Evolutionary conservation across 2,329 filamentous ascomycete genomes (phyloP), one percentile per base, ranked within the genome.

Genomic region (Chaetomium sp.): DNA sequence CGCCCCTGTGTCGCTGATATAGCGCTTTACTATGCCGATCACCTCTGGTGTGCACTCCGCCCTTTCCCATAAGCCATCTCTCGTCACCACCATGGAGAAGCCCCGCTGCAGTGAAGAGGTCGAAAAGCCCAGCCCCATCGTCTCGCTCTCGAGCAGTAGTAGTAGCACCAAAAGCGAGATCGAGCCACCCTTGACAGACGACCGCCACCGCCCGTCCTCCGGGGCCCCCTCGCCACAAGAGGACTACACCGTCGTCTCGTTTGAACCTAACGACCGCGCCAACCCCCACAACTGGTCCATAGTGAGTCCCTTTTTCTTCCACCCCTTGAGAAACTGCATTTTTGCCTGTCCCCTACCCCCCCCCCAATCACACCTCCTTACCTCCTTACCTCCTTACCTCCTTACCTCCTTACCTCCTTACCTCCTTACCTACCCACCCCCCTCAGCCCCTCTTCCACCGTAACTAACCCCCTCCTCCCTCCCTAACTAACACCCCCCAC

Each of bases 231-330:
- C 35, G 19, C 38, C 49, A 31, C 49, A 53, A 16, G 56, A 57
- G 8, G 51, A 21, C 23, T 49, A 57, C n/a, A 64, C 56, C 12
- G 33, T 70, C 27, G 66, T 71, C 33, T 61, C 66, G 4, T 71
- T 71, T 55, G 64, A 58, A 7, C 57, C 57, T 9, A 54, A 68
- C 55, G 70, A 71, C 55, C 65, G 66, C 2, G 47, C 25, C 7
- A 70, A 70, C 58, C 70, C 70, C 1, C 67, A 71, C 57, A 71
- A 70, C 61, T 71, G 68, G 68, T 64, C 66, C 7, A 64, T 50
- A 23, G 68, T 70, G 38, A 49, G 65, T 45, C 12, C 2, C 3
- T 33, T n/a, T 23, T 19, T 10, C 35, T 16, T 16, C 9, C n/a
- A n/a, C 33, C 33, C 23, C 27, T 19, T 10, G 3, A 47, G 16